A percentile compares a stretch with the other conserved stretches of the same genome.
These are phyloP conservation scores for Aspergillus tanneri DNA, from an alignment of 2,329 filamentous ascomycete species.

Conservation along the genomic window DNA sequence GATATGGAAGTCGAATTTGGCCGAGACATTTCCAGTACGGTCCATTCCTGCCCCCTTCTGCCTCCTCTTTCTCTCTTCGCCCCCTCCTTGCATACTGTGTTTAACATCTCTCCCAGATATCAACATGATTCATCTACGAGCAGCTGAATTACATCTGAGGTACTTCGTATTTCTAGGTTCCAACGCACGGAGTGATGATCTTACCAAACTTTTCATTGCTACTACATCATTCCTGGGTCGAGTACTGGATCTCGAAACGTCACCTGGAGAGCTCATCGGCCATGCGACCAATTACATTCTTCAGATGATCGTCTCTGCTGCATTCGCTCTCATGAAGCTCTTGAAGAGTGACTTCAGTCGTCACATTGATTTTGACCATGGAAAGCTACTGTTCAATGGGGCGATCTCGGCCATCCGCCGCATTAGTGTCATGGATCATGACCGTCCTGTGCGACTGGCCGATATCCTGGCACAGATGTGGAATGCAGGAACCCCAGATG, in stretches of 20 bases:
- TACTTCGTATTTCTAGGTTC: constrained; percentile 49
- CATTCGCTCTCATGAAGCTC: constrained; percentile 63
- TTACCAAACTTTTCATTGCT: constrained; percentile 45
- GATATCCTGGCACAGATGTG: constrained; percentile 65
- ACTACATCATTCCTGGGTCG: constrained; percentile 48
- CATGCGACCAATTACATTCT: constrained; percentile 62
- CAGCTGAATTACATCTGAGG: constrained; percentile 46
- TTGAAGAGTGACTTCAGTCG: constrained; percentile 62
- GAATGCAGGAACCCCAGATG: constrained; percentile 48
- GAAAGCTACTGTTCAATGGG: constrained; percentile 56
- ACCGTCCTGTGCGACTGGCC: constrained; percentile 61
- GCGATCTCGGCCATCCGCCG: constrained; percentile 59
- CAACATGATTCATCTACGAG: constrained; percentile 48
- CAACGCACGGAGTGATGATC: constrained; percentile 43
- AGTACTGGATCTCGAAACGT: constrained; percentile 46
- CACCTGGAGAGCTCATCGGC: constrained; percentile 49
- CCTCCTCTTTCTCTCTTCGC: constrained; percentile 6
- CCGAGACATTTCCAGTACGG: constrained; percentile 36
- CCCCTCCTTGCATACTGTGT: neutral
- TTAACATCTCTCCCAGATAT: constrained; percentile 33
- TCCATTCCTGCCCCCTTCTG: neutral
- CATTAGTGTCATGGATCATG: constrained; percentile 61
- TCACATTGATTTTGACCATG: constrained; percentile 55
- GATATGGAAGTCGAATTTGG: constrained; percentile 55
- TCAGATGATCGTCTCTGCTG: constrained; percentile 64